A percentile compares a stretch with the other conserved stretches of the same genome.
Evolutionary conservation across 176 grass and related monocot genomes (phyloP).

Genomic region (Dendrocalamus sinicus): DNA sequence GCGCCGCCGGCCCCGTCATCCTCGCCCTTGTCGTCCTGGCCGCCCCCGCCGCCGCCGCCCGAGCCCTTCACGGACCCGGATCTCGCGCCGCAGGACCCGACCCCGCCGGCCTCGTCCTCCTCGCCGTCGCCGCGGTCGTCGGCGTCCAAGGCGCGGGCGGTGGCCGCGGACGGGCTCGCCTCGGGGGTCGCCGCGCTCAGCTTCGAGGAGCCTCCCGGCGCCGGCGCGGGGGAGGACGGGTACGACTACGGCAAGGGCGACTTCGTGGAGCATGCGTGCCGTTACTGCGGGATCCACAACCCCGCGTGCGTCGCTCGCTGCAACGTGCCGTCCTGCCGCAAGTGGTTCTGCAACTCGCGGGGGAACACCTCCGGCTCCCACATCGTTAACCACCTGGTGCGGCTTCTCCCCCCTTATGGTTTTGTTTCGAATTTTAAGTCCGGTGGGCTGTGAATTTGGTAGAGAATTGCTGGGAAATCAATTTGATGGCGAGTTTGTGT

Average conservation of each 20-base stretch:
- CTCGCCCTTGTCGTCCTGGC: slow-evolving; percentile 45
- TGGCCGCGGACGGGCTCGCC: slow-evolving; percentile 61
- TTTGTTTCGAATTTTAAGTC: background rate
- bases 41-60: slow-evolving; percentile 40
- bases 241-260: slow-evolving; percentile 90
- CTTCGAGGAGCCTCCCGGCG: slow-evolving; percentile 70
- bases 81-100: slow-evolving; percentile 41
- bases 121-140: slow-evolving; percentile 56
- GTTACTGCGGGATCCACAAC: slow-evolving; percentile 94
- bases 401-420: background rate
- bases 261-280: slow-evolving; percentile 93
- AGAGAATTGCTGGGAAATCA: background rate
- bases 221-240: slow-evolving; percentile 54
- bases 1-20: slow-evolving; percentile 27
- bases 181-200: slow-evolving; percentile 81
- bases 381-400: slow-evolving; percentile 96
- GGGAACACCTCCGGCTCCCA: slow-evolving; percentile 98
- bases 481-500: background rate
- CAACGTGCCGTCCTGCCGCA: slow-evolving; percentile 92
- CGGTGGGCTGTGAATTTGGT: background rate
- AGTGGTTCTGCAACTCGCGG: slow-evolving; percentile 99
- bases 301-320: slow-evolving; percentile 90
- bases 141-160: slow-evolving; percentile 60
- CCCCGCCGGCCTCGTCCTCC: slow-evolving; percentile 48
- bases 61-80: slow-evolving; percentile 45